These are phyloP conservation scores for Phytopythium mirpurense DNA, from an alignment of 352 stramenopile genomes.

Conservation along the genomic window DNA sequence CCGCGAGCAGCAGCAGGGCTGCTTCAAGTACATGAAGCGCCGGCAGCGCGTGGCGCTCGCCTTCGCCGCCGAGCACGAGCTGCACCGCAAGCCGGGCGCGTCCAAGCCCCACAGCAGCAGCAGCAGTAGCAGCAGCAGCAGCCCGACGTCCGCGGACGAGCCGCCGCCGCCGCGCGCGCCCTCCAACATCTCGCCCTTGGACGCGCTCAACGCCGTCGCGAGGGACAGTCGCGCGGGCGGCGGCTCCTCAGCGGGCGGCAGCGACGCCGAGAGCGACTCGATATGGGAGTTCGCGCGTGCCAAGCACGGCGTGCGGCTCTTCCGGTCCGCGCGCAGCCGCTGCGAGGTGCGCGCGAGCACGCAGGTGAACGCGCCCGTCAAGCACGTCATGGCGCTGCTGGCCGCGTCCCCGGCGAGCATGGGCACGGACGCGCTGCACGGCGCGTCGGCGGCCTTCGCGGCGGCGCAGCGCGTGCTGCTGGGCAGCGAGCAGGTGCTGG, in stretches of 20 bases:
- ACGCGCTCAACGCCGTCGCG: constrained; percentile 10
- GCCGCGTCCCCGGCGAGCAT: constrained; percentile 14
- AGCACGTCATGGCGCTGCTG: constrained; percentile 79
- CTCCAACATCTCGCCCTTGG: constrained; percentile 22
- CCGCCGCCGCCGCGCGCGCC: constrained; percentile 17
- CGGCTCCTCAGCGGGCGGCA: constrained; percentile 4
- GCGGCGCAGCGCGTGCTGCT: constrained; percentile 59
- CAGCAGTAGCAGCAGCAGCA: constrained; percentile 5
- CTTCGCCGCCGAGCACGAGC: constrained; percentile 42
- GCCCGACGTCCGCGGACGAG: constrained; percentile 14
- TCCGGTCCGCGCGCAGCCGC: constrained; percentile 55
- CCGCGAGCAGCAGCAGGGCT: constrained; percentile 67
- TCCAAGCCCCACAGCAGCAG: not conserved
- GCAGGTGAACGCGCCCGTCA: constrained; percentile 72
- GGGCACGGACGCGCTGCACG: constrained; percentile 4
- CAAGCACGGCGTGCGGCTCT: constrained; percentile 72
- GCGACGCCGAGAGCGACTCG: constrained; percentile 11
- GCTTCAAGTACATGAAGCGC: constrained; percentile 79
- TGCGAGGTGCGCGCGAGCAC: constrained; percentile 72
- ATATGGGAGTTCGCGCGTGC: constrained; percentile 61
- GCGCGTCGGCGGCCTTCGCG: constrained; percentile 50
- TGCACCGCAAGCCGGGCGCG: not conserved
- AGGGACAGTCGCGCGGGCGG: constrained; percentile 7
- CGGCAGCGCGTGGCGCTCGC: constrained; percentile 65
- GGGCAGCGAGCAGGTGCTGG: constrained; percentile 54